These are phyloP conservation scores for Phytomonas sp. DNA, from an alignment of 208 protist genomes.

Conservation along the genomic window DNA sequence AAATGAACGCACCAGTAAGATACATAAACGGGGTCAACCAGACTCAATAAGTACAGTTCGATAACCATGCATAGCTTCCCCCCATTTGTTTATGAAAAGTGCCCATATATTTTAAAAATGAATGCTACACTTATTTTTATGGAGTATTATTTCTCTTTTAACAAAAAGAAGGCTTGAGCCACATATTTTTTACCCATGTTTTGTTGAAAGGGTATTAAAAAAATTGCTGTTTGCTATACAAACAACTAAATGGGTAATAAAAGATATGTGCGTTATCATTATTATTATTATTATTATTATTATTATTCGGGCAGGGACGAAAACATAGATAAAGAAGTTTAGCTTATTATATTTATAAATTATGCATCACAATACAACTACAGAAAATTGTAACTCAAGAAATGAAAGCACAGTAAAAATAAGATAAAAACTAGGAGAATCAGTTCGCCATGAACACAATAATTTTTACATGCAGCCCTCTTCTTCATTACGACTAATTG, in stretches of 20 bases:
- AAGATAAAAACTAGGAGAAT: background rate
- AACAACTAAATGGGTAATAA: background rate
- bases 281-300: background rate
- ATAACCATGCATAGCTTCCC: background rate
- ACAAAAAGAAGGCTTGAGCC: background rate
- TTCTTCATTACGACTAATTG: background rate
- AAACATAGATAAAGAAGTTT: background rate
- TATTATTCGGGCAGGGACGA: background rate
- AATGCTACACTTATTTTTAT: background rate
- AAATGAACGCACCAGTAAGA: conserved; percentile 10
- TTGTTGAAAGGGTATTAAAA: background rate
- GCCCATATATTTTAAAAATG: background rate
- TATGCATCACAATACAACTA: conserved; percentile 9
- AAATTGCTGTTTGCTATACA: background rate
- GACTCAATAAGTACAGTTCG: background rate
- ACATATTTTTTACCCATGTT: background rate
- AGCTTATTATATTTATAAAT: conserved; percentile 3
- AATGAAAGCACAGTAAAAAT: background rate
- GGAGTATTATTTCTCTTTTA: background rate
- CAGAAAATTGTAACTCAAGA: conserved; percentile 8
- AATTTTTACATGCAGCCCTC: background rate
- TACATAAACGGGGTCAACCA: background rate
- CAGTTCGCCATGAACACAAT: background rate
- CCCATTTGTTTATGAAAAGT: background rate
- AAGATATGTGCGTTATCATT: background rate